Evolutionary conservation across 441 rosid genomes (phyloP), one percentile per base, ranked within the genome.

Genomic region (Jatropha multifida): DNA sequence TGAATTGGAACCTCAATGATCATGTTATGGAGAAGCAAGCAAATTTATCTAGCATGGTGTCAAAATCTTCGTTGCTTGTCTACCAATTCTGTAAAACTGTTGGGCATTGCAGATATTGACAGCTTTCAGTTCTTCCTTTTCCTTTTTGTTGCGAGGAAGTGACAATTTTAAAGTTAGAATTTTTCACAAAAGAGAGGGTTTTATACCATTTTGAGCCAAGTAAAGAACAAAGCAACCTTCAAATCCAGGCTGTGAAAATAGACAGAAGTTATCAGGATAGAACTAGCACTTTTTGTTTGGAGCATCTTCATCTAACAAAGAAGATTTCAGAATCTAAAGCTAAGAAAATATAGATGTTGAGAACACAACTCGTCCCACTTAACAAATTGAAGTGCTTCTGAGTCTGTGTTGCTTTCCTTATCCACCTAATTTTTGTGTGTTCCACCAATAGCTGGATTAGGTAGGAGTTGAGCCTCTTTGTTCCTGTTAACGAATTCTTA

Each of bases 1-100:
- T 54, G 70, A 23, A 56, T 27, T 42, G 65, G 65, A 15, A 55
- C 65, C 63, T 26, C n/a, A 55, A 42, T 66, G 65, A 74, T 44
- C 65, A 7, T 66, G 11, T 26, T 26, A 17, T n/a, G 18, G 13
- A 60, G 44, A 61, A 72, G 20, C 61, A 32, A 32, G 32, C 40
- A 5, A 27, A 6, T 72, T 23, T 26, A 12, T 48, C 12, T 12
- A 0, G 32, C 14, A 14, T 32, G 14, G 4, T 4, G 23, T 10
- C n/a, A 37, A 20, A 69, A 42, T 56, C 6, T 20, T 17, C 17
- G 8, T 20, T 48, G 15, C 40, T 32, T 51, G 61, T 69, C 44
- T 12, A 32, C 9, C 42, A 54, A 37, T 54, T 4, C 9, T 58
- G 37, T 23, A 2, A 37, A 59, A 26, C 18, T 14, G 65, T 26